These are phyloP conservation scores for Leucosporidium scottii DNA, from an alignment of 768 basidiomycete genomes.

Conservation along the genomic window DNA sequence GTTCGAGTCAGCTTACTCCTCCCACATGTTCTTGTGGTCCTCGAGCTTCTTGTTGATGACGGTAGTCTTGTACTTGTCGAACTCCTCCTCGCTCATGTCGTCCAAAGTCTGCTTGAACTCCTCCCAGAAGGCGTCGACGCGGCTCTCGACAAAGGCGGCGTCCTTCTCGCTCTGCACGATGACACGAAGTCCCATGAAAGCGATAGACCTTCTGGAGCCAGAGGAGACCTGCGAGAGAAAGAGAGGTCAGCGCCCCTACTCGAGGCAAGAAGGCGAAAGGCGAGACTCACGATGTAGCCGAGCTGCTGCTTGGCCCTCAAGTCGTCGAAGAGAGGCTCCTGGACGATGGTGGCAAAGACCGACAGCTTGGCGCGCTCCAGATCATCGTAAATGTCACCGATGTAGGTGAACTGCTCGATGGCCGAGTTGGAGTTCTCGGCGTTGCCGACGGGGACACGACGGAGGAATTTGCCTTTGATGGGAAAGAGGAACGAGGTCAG, in stretches of 20 bases:
- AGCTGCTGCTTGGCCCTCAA: slow-evolving; percentile 92
- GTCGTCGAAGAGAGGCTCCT: slow-evolving; percentile 85
- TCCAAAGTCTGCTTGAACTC: slow-evolving; percentile 62
- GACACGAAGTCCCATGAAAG: slow-evolving; percentile 68
- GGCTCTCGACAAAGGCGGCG: slow-evolving; percentile 70
- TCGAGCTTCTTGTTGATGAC: slow-evolving; percentile 77
- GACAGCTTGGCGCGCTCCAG: slow-evolving; percentile 58
- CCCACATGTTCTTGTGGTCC: slow-evolving; percentile 75
- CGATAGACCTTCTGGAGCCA: slow-evolving; percentile 52
- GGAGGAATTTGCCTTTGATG: slow-evolving; percentile 59
- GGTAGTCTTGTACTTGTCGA: slow-evolving; percentile 67
- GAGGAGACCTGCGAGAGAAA: slow-evolving; percentile 42
- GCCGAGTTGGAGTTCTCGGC: slow-evolving; percentile 79
- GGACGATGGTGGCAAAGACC: slow-evolving; percentile 72
- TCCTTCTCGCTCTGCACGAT: slow-evolving; percentile 81
- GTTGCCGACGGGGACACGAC: slow-evolving; percentile 64
- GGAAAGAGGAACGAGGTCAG: slow-evolving; percentile 1
- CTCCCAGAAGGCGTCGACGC: slow-evolving; percentile 81
- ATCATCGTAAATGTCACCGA: slow-evolving; percentile 62
- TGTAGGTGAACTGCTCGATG: slow-evolving; percentile 74
- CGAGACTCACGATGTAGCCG: slow-evolving; percentile 71
- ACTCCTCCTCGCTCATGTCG: slow-evolving; percentile 63
- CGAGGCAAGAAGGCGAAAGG: not conserved
- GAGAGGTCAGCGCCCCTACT: not conserved
- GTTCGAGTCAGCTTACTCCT: slow-evolving; percentile 51